Conservation (phyloP, 345 rosid species). For the Durio zibethinus region DNA sequence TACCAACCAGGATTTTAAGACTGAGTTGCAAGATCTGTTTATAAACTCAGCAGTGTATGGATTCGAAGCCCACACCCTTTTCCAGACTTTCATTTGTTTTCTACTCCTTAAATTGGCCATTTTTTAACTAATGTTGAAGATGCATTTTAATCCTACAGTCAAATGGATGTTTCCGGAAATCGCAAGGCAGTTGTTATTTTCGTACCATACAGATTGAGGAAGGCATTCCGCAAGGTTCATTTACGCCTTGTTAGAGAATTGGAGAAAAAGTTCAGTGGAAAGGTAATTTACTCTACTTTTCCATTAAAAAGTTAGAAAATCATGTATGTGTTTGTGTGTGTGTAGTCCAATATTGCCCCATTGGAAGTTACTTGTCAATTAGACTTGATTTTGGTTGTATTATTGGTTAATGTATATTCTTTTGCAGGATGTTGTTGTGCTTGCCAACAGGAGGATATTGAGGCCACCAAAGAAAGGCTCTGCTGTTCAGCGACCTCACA, state of each 20-base stretch:
- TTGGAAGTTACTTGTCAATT: not conserved
- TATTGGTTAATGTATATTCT: not conserved
- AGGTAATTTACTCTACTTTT: constrained; percentile 34
- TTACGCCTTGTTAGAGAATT: constrained; percentile 80
- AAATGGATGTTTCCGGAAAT: constrained; percentile 63
- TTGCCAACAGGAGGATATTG: constrained; percentile 73
- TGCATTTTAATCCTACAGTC: constrained; percentile 39
- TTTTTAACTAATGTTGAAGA: not conserved
- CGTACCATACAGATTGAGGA: constrained; percentile 82
- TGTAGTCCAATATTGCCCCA: not conserved
- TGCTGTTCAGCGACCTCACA: constrained; percentile 79
- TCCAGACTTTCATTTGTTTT: not conserved
- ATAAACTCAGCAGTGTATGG: constrained; percentile 73
- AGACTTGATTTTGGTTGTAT: not conserved
- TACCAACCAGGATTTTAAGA: constrained; percentile 74
- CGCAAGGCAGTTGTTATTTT: constrained; percentile 81
- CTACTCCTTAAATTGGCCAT: not conserved
- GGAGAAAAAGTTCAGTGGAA: constrained; percentile 95
- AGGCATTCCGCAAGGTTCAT: constrained; percentile 83
- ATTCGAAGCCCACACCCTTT: not conserved
- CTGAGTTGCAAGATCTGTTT: constrained; percentile 78
- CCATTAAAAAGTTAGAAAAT: not conserved
- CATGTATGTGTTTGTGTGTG: not conserved
- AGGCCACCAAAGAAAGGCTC: constrained; percentile 95
- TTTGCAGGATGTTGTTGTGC: constrained; percentile 60